Evolutionary conservation across 1,284 basidiomycete genomes (phyloP).

Genomic region (Tilletia indica): DNA sequence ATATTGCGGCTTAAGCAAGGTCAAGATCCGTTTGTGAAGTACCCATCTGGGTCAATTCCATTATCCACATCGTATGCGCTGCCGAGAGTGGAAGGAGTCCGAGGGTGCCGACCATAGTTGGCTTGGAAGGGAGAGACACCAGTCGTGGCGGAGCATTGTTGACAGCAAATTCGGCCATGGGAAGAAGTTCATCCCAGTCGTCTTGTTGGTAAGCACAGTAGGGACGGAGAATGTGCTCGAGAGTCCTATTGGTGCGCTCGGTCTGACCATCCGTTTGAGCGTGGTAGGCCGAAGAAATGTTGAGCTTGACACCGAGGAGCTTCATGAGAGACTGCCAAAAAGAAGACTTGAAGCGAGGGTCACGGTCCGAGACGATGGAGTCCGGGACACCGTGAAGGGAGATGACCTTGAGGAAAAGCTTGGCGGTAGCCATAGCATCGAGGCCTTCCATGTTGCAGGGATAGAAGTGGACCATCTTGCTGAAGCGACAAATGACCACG

Average conservation of each 20-base stretch:
- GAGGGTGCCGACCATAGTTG: slow-evolving; percentile 57
- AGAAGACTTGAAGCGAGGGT: slow-evolving; percentile 6
- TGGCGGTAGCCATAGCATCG: not conserved
- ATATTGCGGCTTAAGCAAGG: not conserved
- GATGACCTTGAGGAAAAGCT: slow-evolving; percentile 8
- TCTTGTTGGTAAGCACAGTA: slow-evolving; percentile 57
- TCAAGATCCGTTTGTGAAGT: not conserved
- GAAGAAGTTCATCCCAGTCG: slow-evolving; percentile 60
- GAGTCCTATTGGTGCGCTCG: slow-evolving; percentile 40
- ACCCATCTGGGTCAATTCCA: not conserved
- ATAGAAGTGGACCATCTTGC: slow-evolving; percentile 25
- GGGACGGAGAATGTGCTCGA: slow-evolving; percentile 58
- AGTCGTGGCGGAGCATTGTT: slow-evolving; percentile 58
- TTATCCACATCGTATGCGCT: not conserved
- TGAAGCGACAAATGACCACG: slow-evolving; percentile 20
- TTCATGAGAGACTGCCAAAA: slow-evolving; percentile 13
- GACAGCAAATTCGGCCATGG: slow-evolving; percentile 60
- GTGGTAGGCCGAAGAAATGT: slow-evolving; percentile 43
- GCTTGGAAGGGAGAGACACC: slow-evolving; percentile 59
- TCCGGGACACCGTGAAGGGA: slow-evolving; percentile 6
- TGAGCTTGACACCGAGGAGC: slow-evolving; percentile 40
- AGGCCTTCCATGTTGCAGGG: slow-evolving; percentile 17
- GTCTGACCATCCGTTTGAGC: slow-evolving; percentile 59
- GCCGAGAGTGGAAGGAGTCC: slow-evolving; percentile 24
- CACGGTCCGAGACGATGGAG: slow-evolving; percentile 9